Base-by-base conservation (phyloP, 257 asterid genomes). In the Solanum infundibuliforme region DNA sequence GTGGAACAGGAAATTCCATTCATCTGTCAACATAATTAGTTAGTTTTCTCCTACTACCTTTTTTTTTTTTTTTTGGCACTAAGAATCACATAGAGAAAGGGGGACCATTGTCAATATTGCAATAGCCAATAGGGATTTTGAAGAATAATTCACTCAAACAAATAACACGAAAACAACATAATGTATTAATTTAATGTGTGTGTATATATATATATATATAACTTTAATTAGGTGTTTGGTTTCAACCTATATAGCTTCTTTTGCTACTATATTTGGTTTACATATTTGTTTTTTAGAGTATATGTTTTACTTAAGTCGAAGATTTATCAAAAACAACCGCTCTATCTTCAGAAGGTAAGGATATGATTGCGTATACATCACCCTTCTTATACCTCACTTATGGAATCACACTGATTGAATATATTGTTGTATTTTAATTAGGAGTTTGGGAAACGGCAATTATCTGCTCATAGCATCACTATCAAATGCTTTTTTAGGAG, bases 321-420 rank as follows among this genome's bases (percentile, higher is more conserved):
- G 1, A n/a, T 65, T n/a, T 65, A 65, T n/a, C 4, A n/a, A 0
- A 65, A n/a, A n/a, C 1, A 65, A 0, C 0, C 14, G 5, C 1
- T 10, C 0, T 10, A 1, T 5, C 32, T 65, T 10, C 3, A 65
- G 0, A 60, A 60, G 2, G 12, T 60, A 21, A 31, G 32, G 32
- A 31, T 31, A 31, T 31, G 32, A 31, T 4, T 6, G 27, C 25
- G 2, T 58, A 7, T 5, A 58, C 1, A 9, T 2, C 31, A 62
- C 31, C 31, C 32, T n/a, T 62, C 7, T n/a, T 1, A 23, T 65
- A 65, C 12, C 4, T 65, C 4, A 65, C 8, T n/a, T n/a, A 12
- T 2, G 4, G 1, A 65, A 65, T 65, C 2, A 65, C 14, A n/a
- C 13, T 23, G 14, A 62, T 62, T 0, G 72, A 65, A 0, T 65